Base-by-base conservation (phyloP, 2,329 filamentous ascomycete genomes). In the Taxawa tesnikishii region DNA sequence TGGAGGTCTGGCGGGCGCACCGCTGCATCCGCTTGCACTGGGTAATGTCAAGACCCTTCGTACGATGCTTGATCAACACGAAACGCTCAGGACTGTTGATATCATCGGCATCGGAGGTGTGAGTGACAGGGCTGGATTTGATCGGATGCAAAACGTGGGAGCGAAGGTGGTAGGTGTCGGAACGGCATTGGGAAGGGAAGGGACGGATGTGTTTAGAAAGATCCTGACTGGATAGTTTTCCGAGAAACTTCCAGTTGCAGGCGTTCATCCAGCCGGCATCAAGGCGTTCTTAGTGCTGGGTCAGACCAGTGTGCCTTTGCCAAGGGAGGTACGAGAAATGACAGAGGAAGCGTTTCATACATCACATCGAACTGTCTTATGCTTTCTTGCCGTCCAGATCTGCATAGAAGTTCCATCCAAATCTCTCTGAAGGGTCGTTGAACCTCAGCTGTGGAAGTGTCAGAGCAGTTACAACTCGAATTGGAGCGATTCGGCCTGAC, bases 81-180 rank as follows among this genome's bases (percentile, higher is more conserved):
- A 58, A 0, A 37, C 53, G 34, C 52, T 83, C 29, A 53, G 53
- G 7, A 58, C 66, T n/a, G 60, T 87, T 15, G 58, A 60, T 11
- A 62, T 87, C 17, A 73, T 87, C 34, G 82, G 82, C 0, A 69
- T 82, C 0, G 82, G 82, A 1, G 82, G 82, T 2, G 81, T 87
- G 2, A 59, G 65, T 15, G 77, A 85, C 48, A 59, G 54, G 0
- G 63, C 55, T 3, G 79, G 77, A 1, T 83, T 67, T 43, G 54
- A 56, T 34, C 63, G 81, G 40, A 85, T 84, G 79, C 65, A 60
- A 41, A 57, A 53, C 5, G 80, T 72, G 0, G 81, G 81, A 0
- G 81, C 80, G 0, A 59, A 48, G 14, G 73, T 70, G 0, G 78
- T 84, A 0, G 81, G 68, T 0, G 66, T 84, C 27, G 81, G 73